phyloP scores from a whole-genome alignment of 1,284 basidiomycete species.

The Fistulinella cinereoalba region DNA sequence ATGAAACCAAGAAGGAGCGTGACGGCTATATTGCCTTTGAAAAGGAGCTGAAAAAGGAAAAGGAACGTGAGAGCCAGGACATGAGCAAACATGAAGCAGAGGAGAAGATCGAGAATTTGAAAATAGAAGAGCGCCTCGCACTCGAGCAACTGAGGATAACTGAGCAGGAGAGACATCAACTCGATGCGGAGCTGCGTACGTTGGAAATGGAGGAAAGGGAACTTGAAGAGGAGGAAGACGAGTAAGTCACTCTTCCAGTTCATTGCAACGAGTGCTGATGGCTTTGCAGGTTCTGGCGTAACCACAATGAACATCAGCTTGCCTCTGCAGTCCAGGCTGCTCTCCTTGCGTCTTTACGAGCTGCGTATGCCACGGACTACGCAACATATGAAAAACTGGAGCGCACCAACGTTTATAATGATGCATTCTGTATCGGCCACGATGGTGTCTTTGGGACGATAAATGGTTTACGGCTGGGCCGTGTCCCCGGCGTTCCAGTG shows the following conservation, averaged over 20 bases:
- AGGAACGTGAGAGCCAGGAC: slow-evolving; percentile 61
- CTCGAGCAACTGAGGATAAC: slow-evolving; percentile 73
- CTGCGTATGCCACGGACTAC: slow-evolving; percentile 74
- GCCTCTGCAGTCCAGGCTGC: slow-evolving; percentile 63
- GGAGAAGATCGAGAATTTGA: slow-evolving; percentile 69
- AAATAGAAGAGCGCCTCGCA: slow-evolving; percentile 68
- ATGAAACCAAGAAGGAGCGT: slow-evolving; percentile 87
- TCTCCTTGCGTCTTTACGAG: slow-evolving; percentile 67
- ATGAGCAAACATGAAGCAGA: slow-evolving; percentile 62
- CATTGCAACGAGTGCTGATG: slow-evolving; percentile 1
- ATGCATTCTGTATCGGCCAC: slow-evolving; percentile 97
- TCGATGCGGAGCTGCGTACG: slow-evolving; percentile 70
- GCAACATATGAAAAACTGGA: slow-evolving; percentile 82
- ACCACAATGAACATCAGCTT: slow-evolving; percentile 70
- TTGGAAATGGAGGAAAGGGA: slow-evolving; percentile 76
- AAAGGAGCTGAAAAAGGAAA: slow-evolving; percentile 76
- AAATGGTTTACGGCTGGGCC: slow-evolving; percentile 89
- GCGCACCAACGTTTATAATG: slow-evolving; percentile 96
- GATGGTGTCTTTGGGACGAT: slow-evolving; percentile 95
- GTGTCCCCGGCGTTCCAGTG: slow-evolving; percentile 75
- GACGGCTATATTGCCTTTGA: slow-evolving; percentile 94
- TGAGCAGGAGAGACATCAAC: slow-evolving; percentile 69
- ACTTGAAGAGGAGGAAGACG: slow-evolving; percentile 73
- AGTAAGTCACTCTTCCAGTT: slow-evolving; percentile 48
- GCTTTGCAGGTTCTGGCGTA: slow-evolving; percentile 75